Evolutionary conservation across 768 basidiomycete species (phyloP).

Genomic region (Mrakia gelida): DNA sequence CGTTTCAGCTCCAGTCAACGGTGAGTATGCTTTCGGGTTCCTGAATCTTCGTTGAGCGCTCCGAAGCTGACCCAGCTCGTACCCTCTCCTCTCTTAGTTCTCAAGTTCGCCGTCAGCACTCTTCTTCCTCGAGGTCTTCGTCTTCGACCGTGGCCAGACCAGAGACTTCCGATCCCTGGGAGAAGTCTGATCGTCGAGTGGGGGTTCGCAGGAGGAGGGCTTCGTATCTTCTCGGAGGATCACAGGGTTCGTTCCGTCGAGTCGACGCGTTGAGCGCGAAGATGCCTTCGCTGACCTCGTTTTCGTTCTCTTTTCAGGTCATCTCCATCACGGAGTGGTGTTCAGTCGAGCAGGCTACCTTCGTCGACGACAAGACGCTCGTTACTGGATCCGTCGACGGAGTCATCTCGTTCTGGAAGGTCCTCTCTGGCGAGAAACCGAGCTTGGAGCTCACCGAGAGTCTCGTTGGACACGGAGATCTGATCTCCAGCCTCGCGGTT

Average conservation of each 20-base stretch:
- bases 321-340: slow-evolving; percentile 73
- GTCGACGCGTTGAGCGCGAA: too few relatives aligned
- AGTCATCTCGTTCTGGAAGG: slow-evolving; percentile 72
- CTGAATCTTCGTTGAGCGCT: too few relatives aligned
- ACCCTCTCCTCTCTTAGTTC: slow-evolving; percentile 43
- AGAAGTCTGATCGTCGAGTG: slow-evolving; percentile 70
- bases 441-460: slow-evolving; percentile 46
- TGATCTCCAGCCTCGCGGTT: slow-evolving; percentile 63
- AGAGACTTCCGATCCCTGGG: slow-evolving; percentile 56
- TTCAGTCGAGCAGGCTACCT: slow-evolving; percentile 66
- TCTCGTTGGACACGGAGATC: slow-evolving; percentile 71
- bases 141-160: slow-evolving; percentile 60
- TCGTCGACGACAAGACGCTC: slow-evolving; percentile 67
- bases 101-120: slow-evolving; percentile 50
- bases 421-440: slow-evolving; percentile 51
- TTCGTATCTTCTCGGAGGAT: slow-evolving; percentile 59
- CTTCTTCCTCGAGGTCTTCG: slow-evolving; percentile 59
- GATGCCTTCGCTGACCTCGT: too few relatives aligned
- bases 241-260: background rate
- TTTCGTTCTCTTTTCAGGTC: slow-evolving; percentile 47
- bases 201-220: slow-evolving; percentile 49
- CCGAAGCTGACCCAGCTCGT: too few relatives aligned
- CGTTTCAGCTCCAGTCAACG: slow-evolving; percentile 44
- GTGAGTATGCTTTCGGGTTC: slow-evolving; percentile 43
- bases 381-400: slow-evolving; percentile 77